Evolutionary conservation across 441 rosid genomes (phyloP).

Genomic region (Mallotus repandus): DNA sequence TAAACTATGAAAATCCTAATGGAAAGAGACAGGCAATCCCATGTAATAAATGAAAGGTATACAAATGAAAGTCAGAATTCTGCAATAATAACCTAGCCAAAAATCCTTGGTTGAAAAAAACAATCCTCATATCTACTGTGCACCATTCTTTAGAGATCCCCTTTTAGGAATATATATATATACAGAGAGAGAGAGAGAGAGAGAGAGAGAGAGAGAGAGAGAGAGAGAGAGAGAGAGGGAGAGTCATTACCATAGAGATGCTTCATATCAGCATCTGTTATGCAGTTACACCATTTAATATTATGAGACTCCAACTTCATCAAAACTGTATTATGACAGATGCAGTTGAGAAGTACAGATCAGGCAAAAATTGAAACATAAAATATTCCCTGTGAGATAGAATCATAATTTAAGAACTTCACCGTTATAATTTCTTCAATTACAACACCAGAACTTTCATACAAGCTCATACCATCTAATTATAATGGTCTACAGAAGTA

Average conservation of each 20-base stretch:
- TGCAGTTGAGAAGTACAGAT: not conserved
- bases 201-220: no score
- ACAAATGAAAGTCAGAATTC: not conserved
- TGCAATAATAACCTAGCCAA: not conserved
- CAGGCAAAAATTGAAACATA: not conserved
- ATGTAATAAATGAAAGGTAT: not conserved
- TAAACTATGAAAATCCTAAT: not conserved
- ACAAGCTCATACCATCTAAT: not conserved
- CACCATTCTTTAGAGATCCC: no score
- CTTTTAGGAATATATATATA: no score
- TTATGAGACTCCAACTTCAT: conserved; percentile 64
- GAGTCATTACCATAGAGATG: conserved; percentile 53
- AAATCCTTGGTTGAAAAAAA: not conserved
- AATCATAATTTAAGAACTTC: not conserved
- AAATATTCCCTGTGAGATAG: not conserved
- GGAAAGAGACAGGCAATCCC: not conserved
- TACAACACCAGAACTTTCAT: not conserved
- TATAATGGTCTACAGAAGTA: not conserved
- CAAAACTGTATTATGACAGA: conserved; percentile 39
- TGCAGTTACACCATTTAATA: conserved; percentile 73
- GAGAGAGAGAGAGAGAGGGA: not conserved
- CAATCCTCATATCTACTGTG: no score
- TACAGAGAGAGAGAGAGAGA: no score
- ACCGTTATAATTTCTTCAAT: not conserved
- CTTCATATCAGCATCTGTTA: conserved; percentile 71